Conservation (phyloP, 2,329 filamentous ascomycete genomes). For the Aspergillus novofumigatus region DNA sequence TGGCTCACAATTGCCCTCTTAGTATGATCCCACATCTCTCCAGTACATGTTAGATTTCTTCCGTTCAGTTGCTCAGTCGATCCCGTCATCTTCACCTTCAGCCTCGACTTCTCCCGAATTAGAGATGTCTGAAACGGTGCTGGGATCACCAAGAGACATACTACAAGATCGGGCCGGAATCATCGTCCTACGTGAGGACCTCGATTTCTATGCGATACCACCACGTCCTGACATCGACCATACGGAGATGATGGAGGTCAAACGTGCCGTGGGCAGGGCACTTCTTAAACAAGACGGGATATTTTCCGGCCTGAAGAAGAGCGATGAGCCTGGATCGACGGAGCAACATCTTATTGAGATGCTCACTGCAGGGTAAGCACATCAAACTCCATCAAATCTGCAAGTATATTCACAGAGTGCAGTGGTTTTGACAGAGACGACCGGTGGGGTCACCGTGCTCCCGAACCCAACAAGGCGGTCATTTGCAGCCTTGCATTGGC, state of each 20-base stretch:
- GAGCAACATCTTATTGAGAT: constrained; percentile 99
- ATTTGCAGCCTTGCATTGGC: constrained; percentile 95
- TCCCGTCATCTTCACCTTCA: constrained; percentile 63
- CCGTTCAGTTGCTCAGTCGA: constrained; percentile 92
- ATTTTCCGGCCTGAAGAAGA: constrained; percentile 90
- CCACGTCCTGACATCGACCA: constrained; percentile 79
- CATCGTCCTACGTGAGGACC: constrained; percentile 90
- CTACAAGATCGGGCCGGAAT: constrained; percentile 87
- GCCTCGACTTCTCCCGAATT: constrained; percentile 57
- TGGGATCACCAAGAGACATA: constrained; percentile 68
- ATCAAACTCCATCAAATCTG: background rate
- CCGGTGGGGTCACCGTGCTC: constrained; percentile 91
- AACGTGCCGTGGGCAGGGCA: constrained; percentile 84
- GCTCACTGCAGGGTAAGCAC: constrained; percentile 87
- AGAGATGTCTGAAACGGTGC: constrained; percentile 67
- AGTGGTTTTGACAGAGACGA: constrained; percentile 97
- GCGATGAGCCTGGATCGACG: constrained; percentile 91
- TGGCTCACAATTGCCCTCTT: constrained; percentile 29
- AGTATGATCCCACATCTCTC: constrained; percentile 95
- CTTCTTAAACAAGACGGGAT: constrained; percentile 87
- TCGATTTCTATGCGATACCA: constrained; percentile 96
- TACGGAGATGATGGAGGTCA: constrained; percentile 90
- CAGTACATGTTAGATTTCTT: constrained; percentile 99
- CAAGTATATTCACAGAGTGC: constrained; percentile 1
- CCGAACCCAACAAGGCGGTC: constrained; percentile 96